phyloP scores from a whole-genome alignment of 2,329 filamentous ascomycete species.

The Immersiporthe knoxdaviesiana region DNA sequence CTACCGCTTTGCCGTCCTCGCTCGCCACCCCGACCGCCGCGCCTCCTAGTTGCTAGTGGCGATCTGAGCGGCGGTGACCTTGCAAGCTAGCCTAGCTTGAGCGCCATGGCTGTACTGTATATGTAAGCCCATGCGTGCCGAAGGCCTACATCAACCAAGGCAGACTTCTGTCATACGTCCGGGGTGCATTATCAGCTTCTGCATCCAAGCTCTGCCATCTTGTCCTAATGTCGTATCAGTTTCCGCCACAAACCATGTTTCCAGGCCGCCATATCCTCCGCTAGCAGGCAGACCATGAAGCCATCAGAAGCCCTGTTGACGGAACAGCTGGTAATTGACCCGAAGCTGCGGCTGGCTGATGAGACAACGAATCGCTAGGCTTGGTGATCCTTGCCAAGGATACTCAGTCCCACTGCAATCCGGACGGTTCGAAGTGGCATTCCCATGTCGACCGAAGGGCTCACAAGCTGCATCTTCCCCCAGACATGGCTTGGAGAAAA shows the following conservation, averaged over 20 bases:
- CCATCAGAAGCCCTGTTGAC: not conserved
- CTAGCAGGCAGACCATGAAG: not conserved
- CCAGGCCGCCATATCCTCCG: not conserved
- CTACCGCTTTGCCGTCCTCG: not conserved
- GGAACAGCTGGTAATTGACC: not conserved
- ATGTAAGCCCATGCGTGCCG: not conserved
- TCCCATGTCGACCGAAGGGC: not conserved
- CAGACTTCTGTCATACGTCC: not conserved
- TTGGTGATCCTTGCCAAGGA: not conserved
- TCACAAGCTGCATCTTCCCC: not conserved
- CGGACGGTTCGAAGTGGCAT: not conserved
- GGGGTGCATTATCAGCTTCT: not conserved
- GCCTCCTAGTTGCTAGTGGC: not conserved
- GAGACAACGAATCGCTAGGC: not conserved
- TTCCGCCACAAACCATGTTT: not conserved
- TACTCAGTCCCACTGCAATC: not conserved
- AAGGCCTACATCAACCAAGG: not conserved
- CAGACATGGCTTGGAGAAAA: not conserved
- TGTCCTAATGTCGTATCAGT: not conserved
- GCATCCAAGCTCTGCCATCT: not conserved
- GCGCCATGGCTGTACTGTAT: not conserved
- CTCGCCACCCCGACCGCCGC: not conserved
- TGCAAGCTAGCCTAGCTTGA: not conserved
- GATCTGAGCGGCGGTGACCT: not conserved
- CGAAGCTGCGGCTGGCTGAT: not conserved